Conservation (phyloP, 1,139 yeast genomes). For the Kurtzmaniella quercitrusa region DNA sequence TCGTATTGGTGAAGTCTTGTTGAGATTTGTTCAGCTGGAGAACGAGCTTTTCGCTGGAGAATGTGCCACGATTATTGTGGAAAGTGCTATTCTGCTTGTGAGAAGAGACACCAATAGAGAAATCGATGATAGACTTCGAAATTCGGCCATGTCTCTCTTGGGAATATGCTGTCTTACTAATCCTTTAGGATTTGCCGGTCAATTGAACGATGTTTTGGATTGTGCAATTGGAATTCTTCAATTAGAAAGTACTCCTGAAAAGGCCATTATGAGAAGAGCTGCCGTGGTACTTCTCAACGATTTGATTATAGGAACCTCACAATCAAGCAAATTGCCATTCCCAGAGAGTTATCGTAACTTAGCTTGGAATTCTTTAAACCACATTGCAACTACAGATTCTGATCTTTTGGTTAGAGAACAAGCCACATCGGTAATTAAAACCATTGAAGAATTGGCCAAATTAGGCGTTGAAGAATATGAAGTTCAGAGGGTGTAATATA, state of each 20-base stretch:
- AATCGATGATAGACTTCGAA: conserved; percentile 59
- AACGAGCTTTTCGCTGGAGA: conserved; percentile 47
- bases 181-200: conserved; percentile 47
- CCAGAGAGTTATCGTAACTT: conserved; percentile 44
- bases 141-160: conserved; percentile 82
- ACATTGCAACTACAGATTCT: conserved; percentile 41
- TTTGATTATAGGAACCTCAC: conserved; percentile 45
- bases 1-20: conserved; percentile 75
- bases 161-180: conserved; percentile 64
- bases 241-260: conserved; percentile 45
- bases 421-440: conserved; percentile 40
- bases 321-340: conserved; percentile 41
- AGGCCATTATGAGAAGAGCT: conserved; percentile 63
- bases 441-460: conserved; percentile 35
- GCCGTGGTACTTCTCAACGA: conserved; percentile 71
- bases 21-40: conserved; percentile 50
- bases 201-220: conserved; percentile 59
- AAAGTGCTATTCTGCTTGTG: conserved; percentile 35
- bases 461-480: conserved; percentile 9
- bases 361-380: conserved; percentile 39
- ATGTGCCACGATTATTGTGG: conserved; percentile 22
- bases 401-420: conserved; percentile 62
- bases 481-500: not conserved
- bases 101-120: conserved; percentile 24
- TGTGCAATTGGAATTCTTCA: conserved; percentile 71